Evolutionary conservation across 2,329 filamentous ascomycete species (phyloP), one percentile per base, ranked within the genome.

Genomic region (Knufia fluminis): DNA sequence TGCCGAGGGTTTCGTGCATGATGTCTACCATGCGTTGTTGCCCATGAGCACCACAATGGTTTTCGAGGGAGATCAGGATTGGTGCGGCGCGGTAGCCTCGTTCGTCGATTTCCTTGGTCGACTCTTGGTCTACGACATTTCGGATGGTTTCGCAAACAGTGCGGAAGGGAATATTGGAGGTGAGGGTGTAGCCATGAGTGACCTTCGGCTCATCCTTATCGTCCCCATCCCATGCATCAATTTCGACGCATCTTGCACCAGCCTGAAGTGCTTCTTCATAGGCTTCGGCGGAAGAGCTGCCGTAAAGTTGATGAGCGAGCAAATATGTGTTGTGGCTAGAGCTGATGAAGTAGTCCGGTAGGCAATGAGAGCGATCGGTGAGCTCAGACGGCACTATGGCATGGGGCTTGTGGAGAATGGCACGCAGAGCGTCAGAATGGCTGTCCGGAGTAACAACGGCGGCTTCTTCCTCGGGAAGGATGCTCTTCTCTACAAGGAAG

Each of bases 311-410:
- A 31, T 57, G 50, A 12, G 54, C 57, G 4, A 52, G 12, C 24
- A 59, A 36, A 38, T 59, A 59, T 22, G 57, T 59, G 46, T 59
- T 59, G 41, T 59, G 57, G 36, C 54, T 57, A 16, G 56, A 58
- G 26, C 54, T 58, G 48, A 59, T 54, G 23, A 59, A 58, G 36
- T 59, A 59, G 40, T 59, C 56, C 1, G 57, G 54, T 28, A 59
- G 45, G 12, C 55, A 54, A 48, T 58, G 51, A 17, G 54, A 55
- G 19, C 55, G 47, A 31, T 59, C 57, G 10, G 49, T 55, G 8
- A 59, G 23, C 17, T 51, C 28, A 23, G 43, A 14, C 12, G 57
- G 57, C 20, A 59, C 55, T 14, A 52, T 24, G 23, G 56, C 53
- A 45, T 57, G 55, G 14, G 55, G 52, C 38, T 54, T 56, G 36